Evolutionary conservation across 148 eudicot genomes (phyloP), one percentile per base, ranked within the genome.

Genomic region (Rhododendron ferrugineum): DNA sequence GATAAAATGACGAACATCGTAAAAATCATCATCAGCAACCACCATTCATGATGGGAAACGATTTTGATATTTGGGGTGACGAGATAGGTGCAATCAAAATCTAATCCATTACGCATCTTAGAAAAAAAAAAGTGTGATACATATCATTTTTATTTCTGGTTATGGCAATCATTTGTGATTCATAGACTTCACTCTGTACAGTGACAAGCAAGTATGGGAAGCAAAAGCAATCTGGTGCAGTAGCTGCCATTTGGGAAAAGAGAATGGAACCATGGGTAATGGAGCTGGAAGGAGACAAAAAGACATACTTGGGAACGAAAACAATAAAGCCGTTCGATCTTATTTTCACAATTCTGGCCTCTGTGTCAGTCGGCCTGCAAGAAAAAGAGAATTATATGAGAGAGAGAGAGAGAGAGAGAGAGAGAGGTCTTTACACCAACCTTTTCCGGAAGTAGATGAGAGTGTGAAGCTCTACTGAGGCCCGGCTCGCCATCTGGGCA

Each of bases 401-500:
- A 73, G 10, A 50, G 80, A 84, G 62, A 77, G 75, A 56, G 73
- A 47, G 28, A n/a, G 34, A 62, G 70, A 76, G 80, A 83, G 78
- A 77, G 72, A 80, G 8, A 37, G 68, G 44, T 20, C 73, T 23
- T 60, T 34, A 13, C 37, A 78, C 87, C 74, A 89, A 97, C 99
- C 96, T 89, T 60, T 93, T 92, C 80, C 92, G 92, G 88, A 97
- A 97, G 88, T 91, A 97, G 54, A 95, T 92, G 23, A 95, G 91
- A 40, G 99, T 97, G 87, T 97, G 98, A 70, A 97, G 98, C 95
- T 95, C 99, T 46, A 97, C 98, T 28, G 99, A 97, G 37, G 95
- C 95, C 68, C 99, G 92, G 84, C 98, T 89, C 40, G 99, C 99
- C 99, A 97, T 97, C 88, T 93, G 99, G 42, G 99, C 98, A 90